A percentile compares a stretch with the other conserved stretches of the same genome.
These are phyloP conservation scores for Actinidia arguta DNA, from an alignment of 179 eudicot species.

Conservation along the genomic window DNA sequence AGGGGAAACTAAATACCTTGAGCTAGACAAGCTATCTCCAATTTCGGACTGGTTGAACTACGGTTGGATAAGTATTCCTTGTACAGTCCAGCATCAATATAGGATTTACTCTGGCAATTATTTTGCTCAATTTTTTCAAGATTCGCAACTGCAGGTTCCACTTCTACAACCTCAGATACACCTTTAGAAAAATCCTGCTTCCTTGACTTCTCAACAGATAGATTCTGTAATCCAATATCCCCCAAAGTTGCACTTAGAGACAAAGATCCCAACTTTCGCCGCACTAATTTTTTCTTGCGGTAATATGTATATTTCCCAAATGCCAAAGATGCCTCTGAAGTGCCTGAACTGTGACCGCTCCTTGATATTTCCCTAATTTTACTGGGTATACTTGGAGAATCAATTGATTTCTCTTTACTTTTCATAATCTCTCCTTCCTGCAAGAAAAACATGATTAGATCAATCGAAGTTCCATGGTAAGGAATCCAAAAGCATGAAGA, in stretches of 20 bases:
- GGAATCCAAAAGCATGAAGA: neutral
- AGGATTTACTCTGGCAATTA: conserved; percentile 29
- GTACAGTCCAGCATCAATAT: conserved; percentile 27
- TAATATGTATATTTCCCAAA: conserved; percentile 60
- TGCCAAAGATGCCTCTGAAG: conserved; percentile 41
- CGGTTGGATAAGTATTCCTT: conserved; percentile 28
- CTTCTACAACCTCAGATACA: conserved; percentile 32
- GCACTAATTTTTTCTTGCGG: conserved; percentile 61
- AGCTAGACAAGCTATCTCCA: conserved; percentile 29
- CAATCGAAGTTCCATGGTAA: neutral
- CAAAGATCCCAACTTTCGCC: conserved; percentile 49
- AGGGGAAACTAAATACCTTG: conserved; percentile 42
- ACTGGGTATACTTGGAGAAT: conserved; percentile 28
- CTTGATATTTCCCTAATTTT: conserved; percentile 47
- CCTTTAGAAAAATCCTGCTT: conserved; percentile 34
- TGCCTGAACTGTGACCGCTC: conserved; percentile 43
- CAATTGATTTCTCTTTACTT: conserved; percentile 33
- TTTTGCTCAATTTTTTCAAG: conserved; percentile 30
- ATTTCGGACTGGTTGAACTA: conserved; percentile 29
- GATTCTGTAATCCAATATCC: conserved; percentile 35
- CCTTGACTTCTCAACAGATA: conserved; percentile 40
- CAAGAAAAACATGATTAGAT: conserved; percentile 21
- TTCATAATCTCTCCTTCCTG: conserved; percentile 43
- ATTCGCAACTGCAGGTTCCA: conserved; percentile 29
- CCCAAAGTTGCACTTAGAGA: conserved; percentile 43